A percentile compares a stretch with the other conserved stretches of the same genome.
phyloP scores from a whole-genome alignment of 2,329 filamentous ascomycete species.

The Cordyceps cateniannulata region DNA sequence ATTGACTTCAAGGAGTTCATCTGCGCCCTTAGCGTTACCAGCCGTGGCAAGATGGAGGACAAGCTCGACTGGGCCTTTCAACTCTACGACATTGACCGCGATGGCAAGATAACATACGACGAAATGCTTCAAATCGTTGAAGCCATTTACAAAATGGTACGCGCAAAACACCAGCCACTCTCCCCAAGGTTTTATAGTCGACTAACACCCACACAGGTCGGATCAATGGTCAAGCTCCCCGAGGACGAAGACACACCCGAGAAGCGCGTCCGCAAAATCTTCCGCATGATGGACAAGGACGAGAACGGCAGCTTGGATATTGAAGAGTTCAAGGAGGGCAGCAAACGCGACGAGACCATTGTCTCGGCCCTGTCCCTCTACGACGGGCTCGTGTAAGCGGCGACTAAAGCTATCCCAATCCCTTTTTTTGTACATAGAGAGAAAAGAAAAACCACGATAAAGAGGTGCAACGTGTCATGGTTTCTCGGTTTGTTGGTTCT shows the following conservation, averaged over 20 bases:
- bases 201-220: slow-evolving; percentile 55
- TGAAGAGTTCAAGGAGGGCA: slow-evolving; percentile 98
- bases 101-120: slow-evolving; percentile 98
- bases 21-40: slow-evolving; percentile 93
- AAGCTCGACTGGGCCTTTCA: slow-evolving; percentile 99
- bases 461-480: slow-evolving; percentile 3
- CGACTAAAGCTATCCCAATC: background rate
- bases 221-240: slow-evolving; percentile 97
- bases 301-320: slow-evolving; percentile 96
- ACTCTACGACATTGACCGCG: slow-evolving; percentile 97
- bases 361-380: slow-evolving; percentile 95
- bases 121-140: slow-evolving; percentile 99
- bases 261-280: slow-evolving; percentile 97
- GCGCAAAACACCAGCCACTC: slow-evolving; percentile 8
- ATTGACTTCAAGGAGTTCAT: slow-evolving; percentile 99
- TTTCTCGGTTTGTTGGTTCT: background rate
- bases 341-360: slow-evolving; percentile 97
- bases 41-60: slow-evolving; percentile 97
- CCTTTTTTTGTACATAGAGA: slow-evolving; percentile 9
- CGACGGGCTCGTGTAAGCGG: slow-evolving; percentile 74
- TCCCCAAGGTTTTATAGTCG: background rate
- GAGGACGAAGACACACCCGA: slow-evolving; percentile 98
- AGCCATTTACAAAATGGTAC: slow-evolving; percentile 99
- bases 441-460: slow-evolving; percentile 10
- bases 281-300: slow-evolving; percentile 99